A percentile compares a stretch with the other conserved stretches of the same genome.
Conservation (phyloP, 2,329 filamentous ascomycete genomes). For the Fusarium nematophilum region DNA sequence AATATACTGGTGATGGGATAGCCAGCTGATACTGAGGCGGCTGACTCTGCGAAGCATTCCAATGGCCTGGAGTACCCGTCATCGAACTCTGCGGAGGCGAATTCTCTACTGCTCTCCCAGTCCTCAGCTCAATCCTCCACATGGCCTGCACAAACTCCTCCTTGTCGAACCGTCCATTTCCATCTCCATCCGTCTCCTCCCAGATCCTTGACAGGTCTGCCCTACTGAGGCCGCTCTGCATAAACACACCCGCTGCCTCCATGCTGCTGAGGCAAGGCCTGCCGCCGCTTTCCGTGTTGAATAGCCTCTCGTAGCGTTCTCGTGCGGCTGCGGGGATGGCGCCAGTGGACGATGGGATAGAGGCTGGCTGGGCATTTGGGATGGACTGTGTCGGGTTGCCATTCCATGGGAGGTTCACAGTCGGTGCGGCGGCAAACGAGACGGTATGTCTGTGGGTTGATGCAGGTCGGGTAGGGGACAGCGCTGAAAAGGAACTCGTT, state of each 20-base stretch:
- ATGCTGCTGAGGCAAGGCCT: slow-evolving; percentile 32
- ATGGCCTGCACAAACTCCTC: slow-evolving; percentile 41
- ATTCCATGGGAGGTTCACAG: not conserved
- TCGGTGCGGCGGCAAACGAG: not conserved
- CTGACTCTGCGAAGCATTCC: not conserved
- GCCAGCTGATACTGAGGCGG: not conserved
- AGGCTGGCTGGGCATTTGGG: not conserved
- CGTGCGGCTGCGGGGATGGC: slow-evolving; percentile 9
- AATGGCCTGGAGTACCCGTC: too few relatives aligned
- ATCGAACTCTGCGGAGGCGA: not conserved
- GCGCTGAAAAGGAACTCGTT: slow-evolving; percentile 2
- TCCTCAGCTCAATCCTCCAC: slow-evolving; percentile 33
- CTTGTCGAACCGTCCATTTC: slow-evolving; percentile 35
- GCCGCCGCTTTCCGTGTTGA: slow-evolving; percentile 4
- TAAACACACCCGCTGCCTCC: slow-evolving; percentile 33
- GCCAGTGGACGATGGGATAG: not conserved
- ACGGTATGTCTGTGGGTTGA: not conserved
- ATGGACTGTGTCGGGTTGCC: not conserved
- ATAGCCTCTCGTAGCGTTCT: slow-evolving; percentile 15
- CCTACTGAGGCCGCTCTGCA: slow-evolving; percentile 27
- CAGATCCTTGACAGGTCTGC: slow-evolving; percentile 36
- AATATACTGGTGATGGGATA: too few relatives aligned
- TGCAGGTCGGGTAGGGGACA: not conserved
- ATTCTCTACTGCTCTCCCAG: not conserved
- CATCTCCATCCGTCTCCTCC: slow-evolving; percentile 37